These are phyloP conservation scores for Miscanthus sacchariflorus DNA, from an alignment of 202 grass and related monocot species.

Conservation along the genomic window DNA sequence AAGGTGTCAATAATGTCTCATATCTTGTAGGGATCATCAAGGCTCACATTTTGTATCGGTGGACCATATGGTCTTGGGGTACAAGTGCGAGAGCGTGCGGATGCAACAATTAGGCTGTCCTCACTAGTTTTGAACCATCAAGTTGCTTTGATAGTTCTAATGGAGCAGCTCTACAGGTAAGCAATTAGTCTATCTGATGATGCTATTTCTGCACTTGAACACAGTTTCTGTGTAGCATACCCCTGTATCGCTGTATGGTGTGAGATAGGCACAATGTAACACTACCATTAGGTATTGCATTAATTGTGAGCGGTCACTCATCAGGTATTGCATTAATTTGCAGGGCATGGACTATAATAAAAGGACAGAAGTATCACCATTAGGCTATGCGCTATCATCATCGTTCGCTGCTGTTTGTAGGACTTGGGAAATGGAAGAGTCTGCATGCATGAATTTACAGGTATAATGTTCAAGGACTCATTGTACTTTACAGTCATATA, in stretches of 20 bases:
- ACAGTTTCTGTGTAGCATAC: constrained; percentile 10
- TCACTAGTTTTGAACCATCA: constrained; percentile 97
- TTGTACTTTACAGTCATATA: not conserved
- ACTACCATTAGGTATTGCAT: not conserved
- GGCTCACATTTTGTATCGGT: constrained; percentile 89
- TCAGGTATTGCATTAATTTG: constrained; percentile 30
- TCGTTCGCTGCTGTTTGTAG: not conserved
- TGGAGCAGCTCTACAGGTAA: constrained; percentile 97
- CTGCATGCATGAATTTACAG: not conserved
- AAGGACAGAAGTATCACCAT: constrained; percentile 93
- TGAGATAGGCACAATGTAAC: constrained; percentile 1
- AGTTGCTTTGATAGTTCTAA: constrained; percentile 84
- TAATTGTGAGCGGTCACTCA: not conserved
- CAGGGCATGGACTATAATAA: constrained; percentile 97
- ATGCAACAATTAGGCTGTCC: constrained; percentile 75
- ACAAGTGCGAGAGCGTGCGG: constrained; percentile 65
- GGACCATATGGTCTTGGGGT: constrained; percentile 86
- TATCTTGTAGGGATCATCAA: constrained; percentile 67
- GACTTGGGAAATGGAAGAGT: not conserved
- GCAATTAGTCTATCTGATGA: constrained; percentile 22
- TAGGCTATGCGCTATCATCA: constrained; percentile 39
- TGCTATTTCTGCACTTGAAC: constrained; percentile 19
- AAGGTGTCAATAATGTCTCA: not conserved
- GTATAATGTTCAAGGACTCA: not conserved
- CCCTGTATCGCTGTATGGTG: not conserved